A percentile compares a stretch with the other conserved stretches of the same genome.
Evolutionary conservation across 257 asterid genomes (phyloP).

Genomic region (Handroanthus guayacan): DNA sequence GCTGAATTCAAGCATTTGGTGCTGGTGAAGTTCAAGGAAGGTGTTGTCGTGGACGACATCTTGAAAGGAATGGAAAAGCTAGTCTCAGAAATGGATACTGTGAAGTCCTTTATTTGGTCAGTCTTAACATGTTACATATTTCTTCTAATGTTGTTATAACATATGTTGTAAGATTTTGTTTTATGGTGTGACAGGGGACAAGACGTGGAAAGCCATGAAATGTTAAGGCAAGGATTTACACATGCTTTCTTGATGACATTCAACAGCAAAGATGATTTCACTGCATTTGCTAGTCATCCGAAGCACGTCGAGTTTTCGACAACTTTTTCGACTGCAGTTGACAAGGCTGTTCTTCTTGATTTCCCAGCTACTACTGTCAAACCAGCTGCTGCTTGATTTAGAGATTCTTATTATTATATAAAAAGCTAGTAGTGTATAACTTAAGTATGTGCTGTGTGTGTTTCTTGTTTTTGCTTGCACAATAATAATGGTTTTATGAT

Average conservation of each 20-base stretch:
- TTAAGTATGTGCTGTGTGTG: conserved; percentile 7
- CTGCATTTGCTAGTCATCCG: conserved; percentile 66
- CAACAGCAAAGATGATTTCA: conserved; percentile 73
- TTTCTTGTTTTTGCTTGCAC: neutral
- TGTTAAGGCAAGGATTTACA: conserved; percentile 87
- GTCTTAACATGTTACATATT: neutral
- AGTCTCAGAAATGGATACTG: conserved; percentile 67
- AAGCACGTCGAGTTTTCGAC: conserved; percentile 73
- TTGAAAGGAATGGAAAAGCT: conserved; percentile 81
- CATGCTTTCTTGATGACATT: conserved; percentile 94
- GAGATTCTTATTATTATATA: neutral
- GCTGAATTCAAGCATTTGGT: conserved; percentile 91
- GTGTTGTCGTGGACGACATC: conserved; percentile 64
- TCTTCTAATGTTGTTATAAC: neutral
- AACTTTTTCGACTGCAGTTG: conserved; percentile 69
- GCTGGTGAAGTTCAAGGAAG: conserved; percentile 85
- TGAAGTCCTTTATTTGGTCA: conserved; percentile 92
- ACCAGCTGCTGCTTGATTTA: conserved; percentile 43
- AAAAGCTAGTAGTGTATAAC: conserved; percentile 12
- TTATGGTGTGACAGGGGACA: conserved; percentile 63
- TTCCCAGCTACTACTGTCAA: conserved; percentile 74
- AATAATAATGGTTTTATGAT: conserved; percentile 13
- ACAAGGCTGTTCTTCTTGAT: conserved; percentile 85
- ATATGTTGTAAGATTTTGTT: neutral
- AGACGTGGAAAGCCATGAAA: conserved; percentile 77